Base-by-base conservation (phyloP, 306 rosid genomes). In the Inga oerstediana region DNA sequence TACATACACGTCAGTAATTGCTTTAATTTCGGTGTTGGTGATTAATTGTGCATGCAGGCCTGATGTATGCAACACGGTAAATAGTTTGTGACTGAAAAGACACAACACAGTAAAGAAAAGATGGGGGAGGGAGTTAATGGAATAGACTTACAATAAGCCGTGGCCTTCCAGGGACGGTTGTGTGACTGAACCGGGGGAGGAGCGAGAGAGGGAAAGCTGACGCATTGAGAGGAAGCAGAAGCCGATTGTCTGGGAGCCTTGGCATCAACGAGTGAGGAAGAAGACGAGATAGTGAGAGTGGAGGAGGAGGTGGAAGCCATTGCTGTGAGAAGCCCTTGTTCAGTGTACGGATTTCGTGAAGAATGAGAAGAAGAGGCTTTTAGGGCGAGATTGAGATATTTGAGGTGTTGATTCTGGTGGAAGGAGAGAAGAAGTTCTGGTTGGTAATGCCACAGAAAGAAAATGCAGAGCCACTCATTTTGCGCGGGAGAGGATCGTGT, bases 261-360 rank as follows among this genome's bases (percentile, higher is more conserved):
- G 86, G 86, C 83, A 75, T 94, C 97, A 68, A 91, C n/a, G 16
- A 89, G 82, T 61, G 94, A 80, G 68, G 97, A 87, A 27, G 98
- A 91, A 79, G 97, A 91, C 43, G 98, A 92, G 85, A 94, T 84
- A 13, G 94, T 74, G 41, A 93, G 88, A 80, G 97, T 80, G 78
- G 98, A 90, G 71, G 90, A 88, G 27, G 98, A 89, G 81, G 90
- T 83, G 61, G 93, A 87, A 75, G 97, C 98, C 97, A 94, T 89
- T 85, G 59, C 14, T 4, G 9, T 54, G 58, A 5, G 24, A 17
- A 68, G 2, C 48, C 46, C 73, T 81, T 66, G 2, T 17, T 67
- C 48, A 76, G 87, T 34, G 3, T 68, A 52, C 34, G 19, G 39
- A 67, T 77, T 65, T 46, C 44, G 54, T 64, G 11, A 16, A 20